Conservation (phyloP, 805 yeast genomes). For the Starmerella scarabaei region DNA sequence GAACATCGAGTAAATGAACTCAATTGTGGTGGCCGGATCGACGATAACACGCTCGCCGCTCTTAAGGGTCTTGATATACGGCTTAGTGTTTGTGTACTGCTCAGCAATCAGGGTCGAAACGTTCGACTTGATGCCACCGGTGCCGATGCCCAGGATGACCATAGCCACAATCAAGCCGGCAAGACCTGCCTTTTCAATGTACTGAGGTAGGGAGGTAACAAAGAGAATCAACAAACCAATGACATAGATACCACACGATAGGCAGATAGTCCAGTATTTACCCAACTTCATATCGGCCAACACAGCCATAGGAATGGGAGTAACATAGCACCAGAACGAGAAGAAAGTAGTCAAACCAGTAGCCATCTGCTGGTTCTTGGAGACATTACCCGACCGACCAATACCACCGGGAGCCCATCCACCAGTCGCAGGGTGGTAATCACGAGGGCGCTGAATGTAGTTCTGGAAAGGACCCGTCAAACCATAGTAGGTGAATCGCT, state of each 20-base stretch:
- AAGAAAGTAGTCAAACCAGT: constrained; percentile 61
- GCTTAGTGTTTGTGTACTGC: constrained; percentile 50
- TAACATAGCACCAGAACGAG: constrained; percentile 72
- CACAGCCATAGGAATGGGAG: constrained; percentile 68
- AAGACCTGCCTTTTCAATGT: constrained; percentile 38
- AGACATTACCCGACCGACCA: constrained; percentile 28
- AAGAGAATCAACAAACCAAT: constrained; percentile 52
- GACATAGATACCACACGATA: constrained; percentile 46
- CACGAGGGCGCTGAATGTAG: constrained; percentile 45
- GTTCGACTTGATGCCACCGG: constrained; percentile 72
- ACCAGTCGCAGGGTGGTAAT: constrained; percentile 27
- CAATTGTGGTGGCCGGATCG: constrained; percentile 59
- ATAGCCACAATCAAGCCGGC: constrained; percentile 51
- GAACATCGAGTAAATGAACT: constrained; percentile 62
- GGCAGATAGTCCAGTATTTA: constrained; percentile 53
- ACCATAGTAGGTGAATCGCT: constrained; percentile 72
- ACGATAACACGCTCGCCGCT: constrained; percentile 55
- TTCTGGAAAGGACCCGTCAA: constrained; percentile 63
- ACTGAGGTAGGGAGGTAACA: constrained; percentile 54
- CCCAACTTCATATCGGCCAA: constrained; percentile 66
- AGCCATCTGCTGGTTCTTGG: constrained; percentile 42
- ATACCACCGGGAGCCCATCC: constrained; percentile 42
- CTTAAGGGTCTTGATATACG: constrained; percentile 43
- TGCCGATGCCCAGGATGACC: constrained; percentile 56
- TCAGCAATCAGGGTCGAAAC: constrained; percentile 66